A percentile compares a stretch with the other conserved stretches of the same genome.
Evolutionary conservation across 768 basidiomycete species (phyloP).

Genomic region (Collybiopsis confluens): DNA sequence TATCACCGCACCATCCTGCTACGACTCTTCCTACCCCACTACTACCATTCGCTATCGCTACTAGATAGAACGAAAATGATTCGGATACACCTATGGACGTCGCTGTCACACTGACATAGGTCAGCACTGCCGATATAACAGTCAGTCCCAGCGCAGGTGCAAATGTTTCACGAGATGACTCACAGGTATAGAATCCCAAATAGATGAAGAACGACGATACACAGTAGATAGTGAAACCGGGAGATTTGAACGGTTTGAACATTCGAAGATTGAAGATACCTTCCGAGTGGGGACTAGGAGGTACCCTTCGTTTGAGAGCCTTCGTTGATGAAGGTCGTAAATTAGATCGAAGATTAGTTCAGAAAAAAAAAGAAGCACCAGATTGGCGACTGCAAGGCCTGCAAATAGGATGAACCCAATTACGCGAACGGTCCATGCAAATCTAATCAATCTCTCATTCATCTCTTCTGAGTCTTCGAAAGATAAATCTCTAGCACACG

Average conservation of each 20-base stretch:
- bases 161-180: conserved; percentile 11
- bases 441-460: too few species aligned
- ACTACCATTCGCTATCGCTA: conserved; percentile 65
- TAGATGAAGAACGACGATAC: conserved; percentile 51
- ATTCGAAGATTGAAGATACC: conserved; percentile 57
- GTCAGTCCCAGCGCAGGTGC: not conserved
- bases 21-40: conserved; percentile 58
- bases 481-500: conserved; percentile 1
- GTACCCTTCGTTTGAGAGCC: conserved; percentile 35
- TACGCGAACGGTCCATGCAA: conserved; percentile 73
- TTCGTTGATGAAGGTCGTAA: not conserved
- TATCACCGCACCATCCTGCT: conserved; percentile 52
- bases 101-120: conserved; percentile 62
- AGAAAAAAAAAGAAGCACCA: conserved; percentile 26
- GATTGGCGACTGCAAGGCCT: conserved; percentile 48
- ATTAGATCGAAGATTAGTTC: conserved; percentile 25
- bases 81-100: conserved; percentile 40
- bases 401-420: conserved; percentile 59
- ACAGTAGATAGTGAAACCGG: conserved; percentile 54
- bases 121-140: conserved; percentile 48
- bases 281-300: conserved; percentile 49
- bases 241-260: conserved; percentile 34
- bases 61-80: conserved; percentile 57
- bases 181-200: conserved; percentile 68
- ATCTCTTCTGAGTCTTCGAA: too few species aligned